These are phyloP conservation scores for Ichthyophthirius multifiliis DNA, from an alignment of 169 alveolate genomes.

Conservation along the genomic window DNA sequence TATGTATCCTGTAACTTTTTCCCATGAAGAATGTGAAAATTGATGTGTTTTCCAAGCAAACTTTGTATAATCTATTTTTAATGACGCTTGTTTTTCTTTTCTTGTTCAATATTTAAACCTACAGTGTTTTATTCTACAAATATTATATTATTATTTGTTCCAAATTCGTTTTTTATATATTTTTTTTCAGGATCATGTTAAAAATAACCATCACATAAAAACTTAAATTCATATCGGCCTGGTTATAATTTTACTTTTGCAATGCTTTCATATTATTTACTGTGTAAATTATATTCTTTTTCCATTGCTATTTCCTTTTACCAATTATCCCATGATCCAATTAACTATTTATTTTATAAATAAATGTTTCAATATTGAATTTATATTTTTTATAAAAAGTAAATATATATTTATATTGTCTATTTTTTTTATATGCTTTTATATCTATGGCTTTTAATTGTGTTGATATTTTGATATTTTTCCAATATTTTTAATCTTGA, in stretches of 20 bases:
- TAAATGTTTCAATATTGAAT: too few species aligned
- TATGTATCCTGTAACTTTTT: slow-evolving; percentile 2
- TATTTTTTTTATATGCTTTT: not conserved
- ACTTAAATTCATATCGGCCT: slow-evolving; percentile 37
- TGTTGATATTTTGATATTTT: not conserved
- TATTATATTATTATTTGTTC: slow-evolving; percentile 34
- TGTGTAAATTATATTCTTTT: not conserved
- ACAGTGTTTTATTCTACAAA: not conserved
- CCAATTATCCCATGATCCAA: slow-evolving; percentile 28
- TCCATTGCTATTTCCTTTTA: not conserved
- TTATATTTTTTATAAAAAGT: not conserved
- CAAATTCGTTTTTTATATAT: slow-evolving; percentile 8
- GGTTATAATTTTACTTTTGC: slow-evolving; percentile 24
- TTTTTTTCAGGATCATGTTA: slow-evolving; percentile 31
- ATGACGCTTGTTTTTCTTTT: slow-evolving; percentile 1
- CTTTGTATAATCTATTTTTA: slow-evolving; percentile 20
- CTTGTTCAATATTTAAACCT: too few species aligned
- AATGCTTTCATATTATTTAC: not conserved
- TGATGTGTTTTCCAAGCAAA: not conserved
- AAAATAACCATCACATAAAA: slow-evolving; percentile 38
- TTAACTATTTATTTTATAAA: not conserved
- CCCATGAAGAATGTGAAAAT: slow-evolving; percentile 1
- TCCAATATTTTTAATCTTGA: too few species aligned
- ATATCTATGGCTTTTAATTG: not conserved
- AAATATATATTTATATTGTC: not conserved